A percentile compares a stretch with the other conserved stretches of the same genome.
phyloP scores from a whole-genome alignment of 2,329 filamentous ascomycete species.

The Colletotrichum truncatum region DNA sequence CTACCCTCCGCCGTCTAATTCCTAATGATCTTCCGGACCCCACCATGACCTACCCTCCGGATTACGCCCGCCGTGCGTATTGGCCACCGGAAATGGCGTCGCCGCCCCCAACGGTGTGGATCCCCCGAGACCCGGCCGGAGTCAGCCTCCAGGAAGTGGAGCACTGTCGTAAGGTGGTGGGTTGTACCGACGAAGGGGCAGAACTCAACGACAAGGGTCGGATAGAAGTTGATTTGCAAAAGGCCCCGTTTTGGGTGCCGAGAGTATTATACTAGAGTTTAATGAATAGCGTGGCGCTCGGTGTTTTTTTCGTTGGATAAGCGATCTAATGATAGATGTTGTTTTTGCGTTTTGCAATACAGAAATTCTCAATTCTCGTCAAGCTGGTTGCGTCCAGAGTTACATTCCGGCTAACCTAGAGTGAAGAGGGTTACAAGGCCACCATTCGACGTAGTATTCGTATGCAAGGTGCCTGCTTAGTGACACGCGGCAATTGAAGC shows the following conservation, averaged over 20 bases:
- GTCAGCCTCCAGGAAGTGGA: constrained; percentile 77
- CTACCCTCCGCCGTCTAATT: constrained; percentile 43
- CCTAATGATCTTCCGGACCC: constrained; percentile 36
- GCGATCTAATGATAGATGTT: too few relatives aligned
- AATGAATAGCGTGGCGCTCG: not conserved
- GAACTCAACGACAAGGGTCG: constrained; percentile 70
- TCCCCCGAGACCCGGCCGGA: constrained; percentile 75
- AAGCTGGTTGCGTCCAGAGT: too few relatives aligned
- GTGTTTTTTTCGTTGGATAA: too few relatives aligned
- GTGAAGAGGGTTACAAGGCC: too few relatives aligned
- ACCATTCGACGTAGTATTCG: too few relatives aligned
- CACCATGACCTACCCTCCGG: constrained; percentile 55
- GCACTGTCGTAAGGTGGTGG: constrained; percentile 66
- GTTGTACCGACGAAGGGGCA: constrained; percentile 78
- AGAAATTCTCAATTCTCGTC: too few relatives aligned
- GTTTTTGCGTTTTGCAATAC: too few relatives aligned
- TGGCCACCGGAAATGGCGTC: constrained; percentile 74
- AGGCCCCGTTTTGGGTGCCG: constrained; percentile 31
- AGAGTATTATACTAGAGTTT: constrained; percentile 19
- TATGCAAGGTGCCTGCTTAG: too few relatives aligned
- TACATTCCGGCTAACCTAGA: too few relatives aligned
- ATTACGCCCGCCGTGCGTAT: constrained; percentile 73
- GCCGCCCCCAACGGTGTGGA: constrained; percentile 74
- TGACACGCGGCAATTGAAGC: too few relatives aligned
- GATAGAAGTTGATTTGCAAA: constrained; percentile 21